phyloP scores from a whole-genome alignment of 2,329 filamentous ascomycete species.

The Diaporthe sp. region DNA sequence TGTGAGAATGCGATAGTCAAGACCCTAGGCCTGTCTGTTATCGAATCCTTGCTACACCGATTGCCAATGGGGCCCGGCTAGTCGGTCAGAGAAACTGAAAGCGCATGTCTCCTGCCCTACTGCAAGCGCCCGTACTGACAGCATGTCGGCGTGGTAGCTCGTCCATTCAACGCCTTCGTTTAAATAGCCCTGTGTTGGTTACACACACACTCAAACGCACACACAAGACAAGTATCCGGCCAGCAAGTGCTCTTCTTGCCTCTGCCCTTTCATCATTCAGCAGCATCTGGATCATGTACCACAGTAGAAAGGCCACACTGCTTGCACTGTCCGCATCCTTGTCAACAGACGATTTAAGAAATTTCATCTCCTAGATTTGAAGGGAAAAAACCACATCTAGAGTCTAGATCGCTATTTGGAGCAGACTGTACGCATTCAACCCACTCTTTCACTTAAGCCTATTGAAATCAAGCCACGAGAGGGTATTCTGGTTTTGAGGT shows the following conservation, averaged over 20 bases:
- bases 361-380: not conserved
- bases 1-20: not conserved
- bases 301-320: not conserved
- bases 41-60: not conserved
- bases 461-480: no score
- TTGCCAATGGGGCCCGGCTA: not conserved
- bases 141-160: not conserved
- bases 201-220: no score
- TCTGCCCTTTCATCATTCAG: not conserved
- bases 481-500: not conserved
- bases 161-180: not conserved
- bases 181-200: not conserved
- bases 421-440: not conserved
- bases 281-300: not conserved
- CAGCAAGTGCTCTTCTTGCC: not conserved
- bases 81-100: conserved; percentile 2
- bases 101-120: not conserved
- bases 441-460: not conserved
- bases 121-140: conserved; percentile 9
- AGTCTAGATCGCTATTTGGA: not conserved
- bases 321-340: conserved; percentile 16
- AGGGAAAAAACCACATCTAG: not conserved
- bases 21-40: not conserved
- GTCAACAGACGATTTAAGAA: not conserved
- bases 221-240: not conserved